Evolutionary conservation across 1,139 yeast species (phyloP), one percentile per base, ranked within the genome.

Genomic region (Hemisphaericaspora lyxosophila): DNA sequence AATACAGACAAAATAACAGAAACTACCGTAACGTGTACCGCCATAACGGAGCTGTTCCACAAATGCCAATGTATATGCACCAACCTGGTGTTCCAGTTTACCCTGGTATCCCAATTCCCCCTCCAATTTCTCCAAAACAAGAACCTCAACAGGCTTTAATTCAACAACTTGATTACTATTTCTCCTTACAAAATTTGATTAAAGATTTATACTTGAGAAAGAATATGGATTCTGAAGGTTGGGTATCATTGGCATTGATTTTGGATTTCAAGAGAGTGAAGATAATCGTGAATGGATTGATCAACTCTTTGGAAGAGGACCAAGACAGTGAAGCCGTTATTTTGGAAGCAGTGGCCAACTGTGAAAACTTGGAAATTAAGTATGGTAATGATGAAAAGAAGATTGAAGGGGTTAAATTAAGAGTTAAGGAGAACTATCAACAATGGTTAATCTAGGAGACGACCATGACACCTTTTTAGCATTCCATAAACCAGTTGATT

Each of bases 91-190:
- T 19, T 35, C 24, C 37, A 33, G 15, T 34, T 6, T n/a, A 17
- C 9, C n/a, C 34, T 15, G 69, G 63, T 35, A 53, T 54, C 20
- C 68, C 60, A 43, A 67, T 70, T 30, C 75, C 76, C 17, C 76
- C 76, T 23, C 76, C 76, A 41, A 69, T 70, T 46, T 67, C 74
- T 31, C 75, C 75, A 27, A 65, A 70, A 52, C 75, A 70, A 52
- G 70, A 70, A 45, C 77, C 76, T 26, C 62, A 60, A 45, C 62
- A 64, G 48, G 76, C 76, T 32, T 70, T 67, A 57, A 72, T 72
- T 19, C 77, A 75, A 50, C 97, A 89, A 70, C 69, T 89, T 42
- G 92, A 87, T 57, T 92, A 90, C 68, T 92, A 92, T 62, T 85
- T 92, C 62, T 83, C 94, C 19, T 74, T 83, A 40, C 96, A 89